Conservation (phyloP, 768 basidiomycete genomes). For the Boletales sp. region DNA sequence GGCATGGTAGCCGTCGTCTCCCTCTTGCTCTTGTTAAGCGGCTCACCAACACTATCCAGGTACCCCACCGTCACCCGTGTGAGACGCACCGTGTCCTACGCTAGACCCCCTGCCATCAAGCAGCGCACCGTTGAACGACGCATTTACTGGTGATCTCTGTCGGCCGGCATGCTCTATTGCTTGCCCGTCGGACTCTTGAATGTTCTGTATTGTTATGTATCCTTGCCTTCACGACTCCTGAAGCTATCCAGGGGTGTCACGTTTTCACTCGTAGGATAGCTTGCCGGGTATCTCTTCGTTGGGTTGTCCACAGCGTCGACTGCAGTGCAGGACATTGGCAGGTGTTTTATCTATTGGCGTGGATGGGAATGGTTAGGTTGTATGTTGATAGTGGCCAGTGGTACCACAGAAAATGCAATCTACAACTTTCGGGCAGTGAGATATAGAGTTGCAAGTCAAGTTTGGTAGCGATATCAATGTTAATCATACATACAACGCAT, state of each 20-base stretch:
- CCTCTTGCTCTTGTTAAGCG: neutral
- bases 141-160: slow-evolving; percentile 61
- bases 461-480: neutral
- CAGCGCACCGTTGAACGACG: slow-evolving; percentile 67
- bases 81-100: slow-evolving; percentile 65
- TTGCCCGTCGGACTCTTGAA: slow-evolving; percentile 17
- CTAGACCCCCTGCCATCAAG: slow-evolving; percentile 42
- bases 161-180: neutral
- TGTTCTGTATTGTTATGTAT: slow-evolving; percentile 34
- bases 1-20: slow-evolving; percentile 47
- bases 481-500: slow-evolving; percentile 8
- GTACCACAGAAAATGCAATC: slow-evolving; percentile 9
- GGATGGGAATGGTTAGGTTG: slow-evolving; percentile 9
- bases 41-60: slow-evolving; percentile 35
- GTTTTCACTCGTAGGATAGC: slow-evolving; percentile 17
- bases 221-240: slow-evolving; percentile 38
- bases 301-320: slow-evolving; percentile 13
- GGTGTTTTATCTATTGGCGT: slow-evolving; percentile 8
- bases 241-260: slow-evolving; percentile 44
- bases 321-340: slow-evolving; percentile 17
- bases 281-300: slow-evolving; percentile 8
- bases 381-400: slow-evolving; percentile 17
- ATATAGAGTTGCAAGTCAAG: too few species aligned
- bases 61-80: slow-evolving; percentile 79
- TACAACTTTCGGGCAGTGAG: neutral